Evolutionary conservation across 2,329 filamentous ascomycete genomes (phyloP).

Genomic region (Xylaria polymorpha): DNA sequence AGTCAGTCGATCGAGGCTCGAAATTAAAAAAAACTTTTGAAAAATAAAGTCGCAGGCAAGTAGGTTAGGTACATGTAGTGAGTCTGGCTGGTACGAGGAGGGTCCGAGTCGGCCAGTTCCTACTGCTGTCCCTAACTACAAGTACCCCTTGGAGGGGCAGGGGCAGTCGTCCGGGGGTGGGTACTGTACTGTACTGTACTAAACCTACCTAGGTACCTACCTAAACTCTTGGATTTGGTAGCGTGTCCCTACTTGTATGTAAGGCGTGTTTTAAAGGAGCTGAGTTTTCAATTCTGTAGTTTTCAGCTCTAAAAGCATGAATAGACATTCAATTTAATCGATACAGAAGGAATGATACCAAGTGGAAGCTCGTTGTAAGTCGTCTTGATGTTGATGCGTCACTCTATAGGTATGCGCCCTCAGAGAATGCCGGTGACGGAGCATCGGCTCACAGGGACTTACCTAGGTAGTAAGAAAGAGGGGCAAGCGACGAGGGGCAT

Average conservation of each 20-base stretch:
- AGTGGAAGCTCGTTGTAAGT: not conserved
- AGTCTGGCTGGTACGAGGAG: not conserved
- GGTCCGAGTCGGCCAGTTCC: slow-evolving; percentile 14
- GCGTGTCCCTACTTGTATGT: too few species aligned
- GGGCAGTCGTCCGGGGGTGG: not conserved
- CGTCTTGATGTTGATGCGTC: not conserved
- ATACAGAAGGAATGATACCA: too few species aligned
- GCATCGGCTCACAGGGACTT: not conserved
- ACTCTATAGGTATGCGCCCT: not conserved
- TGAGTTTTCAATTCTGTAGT: too few species aligned
- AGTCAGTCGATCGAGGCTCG: slow-evolving; percentile 18
- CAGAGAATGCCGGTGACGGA: slow-evolving; percentile 26
- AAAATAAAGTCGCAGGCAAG: not conserved
- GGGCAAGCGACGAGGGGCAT: slow-evolving; percentile 3
- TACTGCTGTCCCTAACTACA: not conserved
- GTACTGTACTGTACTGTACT: too few species aligned
- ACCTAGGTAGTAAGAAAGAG: too few species aligned
- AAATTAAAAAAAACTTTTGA: not conserved
- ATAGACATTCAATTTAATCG: too few species aligned
- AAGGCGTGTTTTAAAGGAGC: too few species aligned
- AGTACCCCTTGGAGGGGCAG: slow-evolving; percentile 24
- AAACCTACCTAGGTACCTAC: too few species aligned
- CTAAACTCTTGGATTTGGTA: too few species aligned
- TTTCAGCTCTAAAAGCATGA: too few species aligned
- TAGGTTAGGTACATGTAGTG: too few species aligned